Evolutionary conservation across 306 rosid genomes (phyloP).

Genomic region (Quercus robur): DNA sequence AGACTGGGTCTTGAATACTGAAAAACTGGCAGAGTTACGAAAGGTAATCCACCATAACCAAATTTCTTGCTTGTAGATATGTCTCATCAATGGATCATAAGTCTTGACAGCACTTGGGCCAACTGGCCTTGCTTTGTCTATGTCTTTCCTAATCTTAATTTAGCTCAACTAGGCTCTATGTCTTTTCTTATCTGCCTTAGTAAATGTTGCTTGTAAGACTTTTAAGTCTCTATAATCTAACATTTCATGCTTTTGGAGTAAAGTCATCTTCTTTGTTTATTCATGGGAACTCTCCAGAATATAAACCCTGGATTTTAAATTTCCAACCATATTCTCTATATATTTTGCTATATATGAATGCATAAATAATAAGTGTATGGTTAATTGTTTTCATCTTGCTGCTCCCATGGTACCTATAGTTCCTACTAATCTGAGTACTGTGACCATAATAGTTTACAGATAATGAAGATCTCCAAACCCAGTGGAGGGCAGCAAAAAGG

Average conservation of each 20-base stretch:
- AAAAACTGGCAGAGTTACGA: constrained; percentile 70
- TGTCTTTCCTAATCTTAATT: neutral
- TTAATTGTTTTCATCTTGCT: neutral
- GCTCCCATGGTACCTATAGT: neutral
- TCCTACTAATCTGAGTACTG: constrained; percentile 27
- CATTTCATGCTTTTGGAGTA: neutral
- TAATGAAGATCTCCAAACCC: constrained; percentile 73
- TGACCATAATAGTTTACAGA: constrained; percentile 63
- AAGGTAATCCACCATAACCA: constrained; percentile 44
- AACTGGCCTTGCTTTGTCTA: neutral
- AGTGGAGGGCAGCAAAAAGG: constrained; percentile 85
- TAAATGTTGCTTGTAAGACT: neutral
- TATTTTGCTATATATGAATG: neutral
- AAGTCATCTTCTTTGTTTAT: neutral
- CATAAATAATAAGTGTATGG: neutral
- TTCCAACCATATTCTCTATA: neutral
- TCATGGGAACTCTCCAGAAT: neutral
- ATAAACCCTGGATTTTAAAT: neutral
- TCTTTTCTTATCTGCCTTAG: neutral
- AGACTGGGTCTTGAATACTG: constrained; percentile 87
- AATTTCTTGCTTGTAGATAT: constrained; percentile 10
- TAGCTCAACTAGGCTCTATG: neutral
- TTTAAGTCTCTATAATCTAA: neutral
- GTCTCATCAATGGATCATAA: constrained; percentile 1
- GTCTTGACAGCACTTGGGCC: neutral